Base-by-base conservation (phyloP, 208 protist genomes). In the Crithidia thermophila region DNA sequence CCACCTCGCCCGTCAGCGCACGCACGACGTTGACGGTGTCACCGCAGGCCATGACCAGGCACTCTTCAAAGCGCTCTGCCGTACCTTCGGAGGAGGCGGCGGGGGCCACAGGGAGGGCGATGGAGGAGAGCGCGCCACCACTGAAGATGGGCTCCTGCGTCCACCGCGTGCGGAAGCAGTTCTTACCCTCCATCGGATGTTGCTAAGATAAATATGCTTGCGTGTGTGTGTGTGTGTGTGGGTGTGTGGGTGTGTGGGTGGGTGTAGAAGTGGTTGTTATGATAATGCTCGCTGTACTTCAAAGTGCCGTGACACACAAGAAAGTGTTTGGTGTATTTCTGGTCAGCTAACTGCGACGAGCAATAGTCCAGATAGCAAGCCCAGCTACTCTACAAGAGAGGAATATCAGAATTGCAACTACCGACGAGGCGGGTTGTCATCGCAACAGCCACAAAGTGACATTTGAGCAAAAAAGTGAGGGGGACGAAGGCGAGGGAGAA, bases 111-210 rank as follows among this genome's bases (percentile, higher is more conserved):
- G 77, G 79, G 2, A 95, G 56, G 9, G 77, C 68, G 14, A 95
- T n/a, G 16, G 85, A 84, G 14, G 85, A 78, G 31, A 96, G 70
- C 37, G 85, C 85, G 34, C 91, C 91, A 40, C 91, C 91, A 61
- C 88, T 94, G 72, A 91, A 96, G 20, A 94, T 71, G n/a, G 91
- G 91, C 31, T 76, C 55, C 67, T 96, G 88, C 31, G 84, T 84
- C 88, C 91, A 94, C 21, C 67, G 69, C 43, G 82, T 92, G 34
- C 88, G 82, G 65, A 96, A 96, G 64, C 86, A 94, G 61, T 94
- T 96, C 51, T 92, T 93, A 13, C 91, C 91, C 53, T 94, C 86
- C 87, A 96, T 96, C 14, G 14, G 2, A 55, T 30, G 34, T 18
- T 50, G 0, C 16, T n/a, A 25, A 10, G 4, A 23, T 1, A 39